phyloP scores from a whole-genome alignment of 2,329 filamentous ascomycete genomes.

The Daldinia sp. region DNA sequence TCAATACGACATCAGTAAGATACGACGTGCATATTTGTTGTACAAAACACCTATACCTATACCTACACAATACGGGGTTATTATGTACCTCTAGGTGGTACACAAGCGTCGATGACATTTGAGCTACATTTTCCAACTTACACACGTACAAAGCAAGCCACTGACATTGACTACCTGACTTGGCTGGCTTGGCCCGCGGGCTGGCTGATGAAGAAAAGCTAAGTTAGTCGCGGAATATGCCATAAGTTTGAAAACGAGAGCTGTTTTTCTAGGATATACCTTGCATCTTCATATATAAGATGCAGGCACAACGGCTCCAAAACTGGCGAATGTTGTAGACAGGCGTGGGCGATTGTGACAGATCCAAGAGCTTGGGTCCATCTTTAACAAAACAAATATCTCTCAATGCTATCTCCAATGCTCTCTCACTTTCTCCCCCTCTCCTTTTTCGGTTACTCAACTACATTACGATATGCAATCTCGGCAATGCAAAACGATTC shows the following conservation, averaged over 20 bases:
- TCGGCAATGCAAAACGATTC: slow-evolving; percentile 31
- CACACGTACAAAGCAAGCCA: slow-evolving; percentile 1
- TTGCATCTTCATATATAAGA: slow-evolving; percentile 14
- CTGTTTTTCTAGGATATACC: slow-evolving; percentile 25
- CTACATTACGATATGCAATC: slow-evolving; percentile 36
- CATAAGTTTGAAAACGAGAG: slow-evolving; percentile 14
- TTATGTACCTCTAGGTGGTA: neutral
- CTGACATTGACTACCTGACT: neutral
- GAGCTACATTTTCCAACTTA: neutral
- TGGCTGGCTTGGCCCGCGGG: slow-evolving; percentile 4
- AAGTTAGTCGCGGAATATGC: slow-evolving; percentile 13
- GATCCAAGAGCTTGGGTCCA: slow-evolving; percentile 39
- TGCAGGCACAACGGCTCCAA: slow-evolving; percentile 14
- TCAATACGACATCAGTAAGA: neutral
- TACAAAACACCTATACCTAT: too few species aligned
- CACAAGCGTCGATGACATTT: slow-evolving; percentile 9
- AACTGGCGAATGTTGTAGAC: slow-evolving; percentile 17
- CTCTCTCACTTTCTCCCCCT: neutral
- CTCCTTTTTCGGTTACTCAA: slow-evolving; percentile 30
- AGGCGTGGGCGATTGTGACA: slow-evolving; percentile 5
- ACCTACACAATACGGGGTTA: too few species aligned
- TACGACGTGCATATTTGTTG: neutral
- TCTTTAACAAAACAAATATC: neutral
- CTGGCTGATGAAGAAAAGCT: slow-evolving; percentile 21
- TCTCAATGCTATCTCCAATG: slow-evolving; percentile 3